Percentiles rank a stretch among this genome's conserved stretches.
Evolutionary conservation across 1,284 basidiomycete genomes (phyloP).

Genomic region (Rhodotorula sp.): DNA sequence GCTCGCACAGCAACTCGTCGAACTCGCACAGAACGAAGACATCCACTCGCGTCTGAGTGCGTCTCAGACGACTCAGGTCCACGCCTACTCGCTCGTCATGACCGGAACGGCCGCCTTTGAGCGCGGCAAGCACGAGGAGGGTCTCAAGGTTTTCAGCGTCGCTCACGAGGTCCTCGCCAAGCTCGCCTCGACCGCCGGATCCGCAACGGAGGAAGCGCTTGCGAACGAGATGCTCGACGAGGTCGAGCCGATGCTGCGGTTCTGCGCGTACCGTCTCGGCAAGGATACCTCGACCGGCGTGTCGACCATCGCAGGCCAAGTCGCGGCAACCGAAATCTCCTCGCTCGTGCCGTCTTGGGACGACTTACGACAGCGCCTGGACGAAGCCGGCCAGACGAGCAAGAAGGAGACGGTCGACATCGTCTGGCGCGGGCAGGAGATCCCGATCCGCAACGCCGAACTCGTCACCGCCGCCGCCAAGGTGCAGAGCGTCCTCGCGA

Average conservation of each 20-base stretch:
- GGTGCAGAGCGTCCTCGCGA: conserved; percentile 73
- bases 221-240: conserved; percentile 80
- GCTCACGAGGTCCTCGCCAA: conserved; percentile 72
- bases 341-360: conserved; percentile 66
- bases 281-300: conserved; percentile 33
- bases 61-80: conserved; percentile 44
- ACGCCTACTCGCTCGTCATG: conserved; percentile 51
- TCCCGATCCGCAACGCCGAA: conserved; percentile 87
- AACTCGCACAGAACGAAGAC: conserved; percentile 21
- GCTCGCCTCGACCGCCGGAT: conserved; percentile 65
- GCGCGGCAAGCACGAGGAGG: conserved; percentile 70
- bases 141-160: conserved; percentile 71
- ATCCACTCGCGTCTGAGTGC: conserved; percentile 23
- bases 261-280: conserved; percentile 81
- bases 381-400: conserved; percentile 53
- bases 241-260: conserved; percentile 84
- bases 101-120: conserved; percentile 53
- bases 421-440: conserved; percentile 74
- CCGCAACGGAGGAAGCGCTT: conserved; percentile 86
- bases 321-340: conserved; percentile 55
- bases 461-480: conserved; percentile 81
- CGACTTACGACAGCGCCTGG: conserved; percentile 59
- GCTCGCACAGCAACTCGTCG: conserved; percentile 29
- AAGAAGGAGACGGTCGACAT: conserved; percentile 62
- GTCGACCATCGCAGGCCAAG: conserved; percentile 9